A percentile compares a stretch with the other conserved stretches of the same genome.
Evolutionary conservation across 2,329 filamentous ascomycete genomes (phyloP).

Genomic region (Penicillium verrucosum): DNA sequence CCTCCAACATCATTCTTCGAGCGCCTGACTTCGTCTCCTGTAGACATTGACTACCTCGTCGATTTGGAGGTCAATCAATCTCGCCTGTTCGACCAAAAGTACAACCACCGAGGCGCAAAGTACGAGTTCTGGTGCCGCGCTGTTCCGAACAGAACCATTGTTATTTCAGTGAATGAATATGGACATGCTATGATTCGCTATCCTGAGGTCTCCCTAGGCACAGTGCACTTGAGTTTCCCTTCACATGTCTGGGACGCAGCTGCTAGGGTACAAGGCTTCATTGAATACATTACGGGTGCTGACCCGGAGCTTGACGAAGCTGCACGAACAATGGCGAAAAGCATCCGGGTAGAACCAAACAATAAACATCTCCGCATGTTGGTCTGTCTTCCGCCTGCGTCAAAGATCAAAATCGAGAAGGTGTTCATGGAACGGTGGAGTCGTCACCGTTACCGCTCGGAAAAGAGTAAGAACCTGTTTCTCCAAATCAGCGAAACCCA

Average conservation of each 20-base stretch:
- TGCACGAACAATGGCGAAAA: constrained; percentile 32
- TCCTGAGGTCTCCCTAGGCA: constrained; percentile 28
- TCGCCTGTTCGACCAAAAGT: constrained; percentile 29
- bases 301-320: constrained; percentile 28
- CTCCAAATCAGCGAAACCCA: constrained; percentile 41
- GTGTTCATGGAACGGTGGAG: constrained; percentile 37
- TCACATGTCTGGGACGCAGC: constrained; percentile 41
- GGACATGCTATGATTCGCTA: constrained; percentile 30
- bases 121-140: constrained; percentile 44
- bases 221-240: constrained; percentile 41
- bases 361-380: constrained; percentile 28
- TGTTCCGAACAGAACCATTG: constrained; percentile 27
- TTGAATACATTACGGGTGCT: constrained; percentile 21
- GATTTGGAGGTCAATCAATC: constrained; percentile 26
- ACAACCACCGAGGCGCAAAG: constrained; percentile 22
- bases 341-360: constrained; percentile 34
- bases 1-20: constrained; percentile 37
- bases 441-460: constrained; percentile 27
- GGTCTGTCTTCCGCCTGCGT: constrained; percentile 20
- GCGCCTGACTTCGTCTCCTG: constrained; percentile 39
- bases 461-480: constrained; percentile 25
- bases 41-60: constrained; percentile 41
- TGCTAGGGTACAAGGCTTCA: constrained; percentile 29
- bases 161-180: constrained; percentile 34
- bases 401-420: constrained; percentile 29